phyloP scores from a whole-genome alignment of 2,329 filamentous ascomycete genomes.

The Chaetomiaceae sp. region DNA sequence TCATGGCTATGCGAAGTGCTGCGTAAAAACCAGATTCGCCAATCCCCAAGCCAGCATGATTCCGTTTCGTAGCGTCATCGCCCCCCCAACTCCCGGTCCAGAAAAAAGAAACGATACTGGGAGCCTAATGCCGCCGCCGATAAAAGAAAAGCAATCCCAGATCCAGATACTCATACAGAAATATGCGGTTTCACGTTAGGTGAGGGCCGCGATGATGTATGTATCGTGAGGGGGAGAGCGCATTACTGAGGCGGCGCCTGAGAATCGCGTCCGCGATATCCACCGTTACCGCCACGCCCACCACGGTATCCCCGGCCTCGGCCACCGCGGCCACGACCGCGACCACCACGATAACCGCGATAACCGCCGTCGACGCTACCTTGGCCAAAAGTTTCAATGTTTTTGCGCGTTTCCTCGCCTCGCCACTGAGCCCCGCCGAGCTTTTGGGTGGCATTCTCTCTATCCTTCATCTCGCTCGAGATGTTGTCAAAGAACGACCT shows the following conservation, averaged over 20 bases:
- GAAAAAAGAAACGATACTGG: constrained; percentile 20
- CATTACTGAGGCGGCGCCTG: constrained; percentile 22
- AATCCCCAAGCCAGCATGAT: constrained; percentile 15
- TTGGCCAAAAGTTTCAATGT: constrained; percentile 96
- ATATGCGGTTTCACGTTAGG: constrained; percentile 1
- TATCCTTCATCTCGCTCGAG: constrained; percentile 86
- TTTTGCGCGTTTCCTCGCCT: constrained; percentile 87
- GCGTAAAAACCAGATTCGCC: constrained; percentile 12
- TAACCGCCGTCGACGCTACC: constrained; percentile 84
- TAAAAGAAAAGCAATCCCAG: constrained; percentile 17
- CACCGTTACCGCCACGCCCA: constrained; percentile 20
- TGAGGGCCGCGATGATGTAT: neutral
- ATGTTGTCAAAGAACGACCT: constrained; percentile 98
- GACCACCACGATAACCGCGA: constrained; percentile 64
- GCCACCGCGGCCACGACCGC: constrained; percentile 34
- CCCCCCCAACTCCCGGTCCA: constrained; percentile 19
- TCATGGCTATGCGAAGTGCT: constrained; percentile 1
- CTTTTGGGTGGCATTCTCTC: constrained; percentile 64
- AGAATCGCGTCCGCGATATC: constrained; percentile 18
- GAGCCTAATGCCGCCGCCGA: constrained; percentile 10
- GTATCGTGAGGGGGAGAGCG: neutral
- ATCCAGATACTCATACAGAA: constrained; percentile 24
- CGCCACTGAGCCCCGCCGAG: constrained; percentile 84
- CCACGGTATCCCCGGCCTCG: constrained; percentile 25
- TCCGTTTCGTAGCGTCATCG: constrained; percentile 20